Percentiles rank a stretch among this genome's conserved stretches.
phyloP scores from a whole-genome alignment of 371 early-diverging fungal species.

The Entomophthora muscae region DNA sequence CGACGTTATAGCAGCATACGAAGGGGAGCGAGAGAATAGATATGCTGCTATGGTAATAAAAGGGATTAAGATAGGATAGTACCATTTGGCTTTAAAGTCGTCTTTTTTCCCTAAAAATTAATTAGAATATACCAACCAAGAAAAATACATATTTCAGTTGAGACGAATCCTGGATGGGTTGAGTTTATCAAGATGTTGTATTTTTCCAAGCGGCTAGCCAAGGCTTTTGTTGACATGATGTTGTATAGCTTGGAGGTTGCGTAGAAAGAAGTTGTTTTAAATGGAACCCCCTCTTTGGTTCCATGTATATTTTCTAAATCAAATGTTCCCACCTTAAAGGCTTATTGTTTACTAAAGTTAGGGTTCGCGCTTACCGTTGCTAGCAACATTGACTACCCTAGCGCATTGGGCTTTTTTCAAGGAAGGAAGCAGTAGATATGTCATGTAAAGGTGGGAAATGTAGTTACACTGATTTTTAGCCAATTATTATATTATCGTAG shows the following conservation, averaged over 20 bases:
- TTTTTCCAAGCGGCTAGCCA: constrained; percentile 22
- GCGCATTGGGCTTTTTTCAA: background rate
- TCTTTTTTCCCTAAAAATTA: background rate
- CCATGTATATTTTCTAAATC: constrained; percentile 12
- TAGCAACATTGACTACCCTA: background rate
- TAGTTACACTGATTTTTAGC: constrained; percentile 2
- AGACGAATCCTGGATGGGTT: constrained; percentile 39
- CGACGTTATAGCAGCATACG: background rate
- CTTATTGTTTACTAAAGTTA: background rate
- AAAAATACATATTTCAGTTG: background rate
- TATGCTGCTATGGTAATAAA: background rate
- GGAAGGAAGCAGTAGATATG: background rate
- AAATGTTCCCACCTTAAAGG: background rate
- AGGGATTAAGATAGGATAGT: background rate
- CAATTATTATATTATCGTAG: background rate
- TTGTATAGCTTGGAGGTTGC: constrained; percentile 32
- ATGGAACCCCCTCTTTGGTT: constrained; percentile 14
- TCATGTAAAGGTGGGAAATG: background rate
- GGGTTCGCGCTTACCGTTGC: background rate
- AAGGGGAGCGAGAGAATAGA: background rate
- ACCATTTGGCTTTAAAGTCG: background rate
- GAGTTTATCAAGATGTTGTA: constrained; percentile 35
- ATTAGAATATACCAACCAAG: background rate
- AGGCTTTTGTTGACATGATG: constrained; percentile 29
- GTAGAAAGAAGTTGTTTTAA: constrained; percentile 15